Base-by-base conservation (phyloP, 257 asterid species). In the Plantago ovata region DNA sequence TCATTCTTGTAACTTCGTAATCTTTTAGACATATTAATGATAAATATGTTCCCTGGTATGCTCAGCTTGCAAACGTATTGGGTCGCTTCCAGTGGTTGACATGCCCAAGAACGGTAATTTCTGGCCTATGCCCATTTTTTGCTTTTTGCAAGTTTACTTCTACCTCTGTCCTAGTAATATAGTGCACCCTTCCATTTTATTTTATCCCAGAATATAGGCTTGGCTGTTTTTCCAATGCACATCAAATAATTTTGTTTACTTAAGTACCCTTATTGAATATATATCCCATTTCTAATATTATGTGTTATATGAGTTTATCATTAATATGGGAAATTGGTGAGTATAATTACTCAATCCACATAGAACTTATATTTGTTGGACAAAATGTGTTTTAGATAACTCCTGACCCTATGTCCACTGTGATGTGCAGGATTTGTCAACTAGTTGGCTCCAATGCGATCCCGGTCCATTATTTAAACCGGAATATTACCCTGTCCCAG, bases 361-460 rank as follows among this genome's bases (percentile, higher is more conserved):
- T 28, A 3, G 6, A 28, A 3, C 36, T 8, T 28, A 28, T 28
- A 28, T 28, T 28, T 28, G 7, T 28, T 6, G 7, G 36, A 28
- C 7, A 28, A 28, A 28, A 28, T 28, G 36, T 6, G 7, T 28
- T 28, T 28, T 6, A 8, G 36, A 28, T 3, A 28, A 28, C 36
- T 28, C 36, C 7, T 51, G 58, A 61, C 48, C 28, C 53, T 43
- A 13, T 60, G 58, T 39, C 63, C 69, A 38, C 32, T 48, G 54
- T 16, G 20, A 18, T 65, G 46, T 69, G 62, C 72, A 89, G 99
- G 99, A 93, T 79, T 75, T 93, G 60, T 89, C 99, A 20, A 82
- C 90, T 47, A 86, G 95, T 50, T 93, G 99, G 97, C 96, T 93
- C 74, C 79, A 79, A 9, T 93, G 99, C 66, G 97, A 93, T 75